These are phyloP conservation scores for Cynara cardunculus DNA, from an alignment of 129 eudicot genomes.

Conservation along the genomic window DNA sequence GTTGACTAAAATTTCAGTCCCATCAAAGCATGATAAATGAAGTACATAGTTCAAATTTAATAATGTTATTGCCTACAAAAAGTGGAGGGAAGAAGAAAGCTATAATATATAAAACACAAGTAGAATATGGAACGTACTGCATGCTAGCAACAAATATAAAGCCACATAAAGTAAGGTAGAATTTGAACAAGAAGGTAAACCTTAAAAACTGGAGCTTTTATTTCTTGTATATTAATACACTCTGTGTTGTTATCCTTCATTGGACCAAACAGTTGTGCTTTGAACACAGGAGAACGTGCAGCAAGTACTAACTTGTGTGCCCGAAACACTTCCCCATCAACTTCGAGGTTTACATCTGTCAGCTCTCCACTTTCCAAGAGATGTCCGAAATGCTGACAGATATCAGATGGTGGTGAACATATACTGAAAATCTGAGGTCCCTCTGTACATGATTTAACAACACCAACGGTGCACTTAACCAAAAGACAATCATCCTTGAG, in stretches of 20 bases:
- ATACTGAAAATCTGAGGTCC: conserved; percentile 45
- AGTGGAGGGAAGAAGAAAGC: neutral
- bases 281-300: conserved; percentile 67
- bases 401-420: conserved; percentile 52
- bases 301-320: conserved; percentile 67
- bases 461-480: conserved; percentile 59
- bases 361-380: conserved; percentile 50
- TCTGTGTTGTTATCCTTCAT: conserved; percentile 44
- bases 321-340: conserved; percentile 48
- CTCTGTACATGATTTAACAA: conserved; percentile 51
- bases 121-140: neutral
- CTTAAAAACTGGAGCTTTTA: conserved; percentile 56
- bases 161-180: neutral
- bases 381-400: conserved; percentile 53
- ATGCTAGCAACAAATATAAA: neutral
- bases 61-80: neutral
- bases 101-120: neutral
- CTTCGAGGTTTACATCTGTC: conserved; percentile 52
- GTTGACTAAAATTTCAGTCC: neutral
- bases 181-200: conserved; percentile 10
- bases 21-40: neutral
- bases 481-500: conserved; percentile 61
- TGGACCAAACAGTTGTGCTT: conserved; percentile 67
- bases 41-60: neutral
- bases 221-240: conserved; percentile 40